A percentile compares a stretch with the other conserved stretches of the same genome.
phyloP scores from a whole-genome alignment of 139 green algal species.

The Coelastrella sp. region DNA sequence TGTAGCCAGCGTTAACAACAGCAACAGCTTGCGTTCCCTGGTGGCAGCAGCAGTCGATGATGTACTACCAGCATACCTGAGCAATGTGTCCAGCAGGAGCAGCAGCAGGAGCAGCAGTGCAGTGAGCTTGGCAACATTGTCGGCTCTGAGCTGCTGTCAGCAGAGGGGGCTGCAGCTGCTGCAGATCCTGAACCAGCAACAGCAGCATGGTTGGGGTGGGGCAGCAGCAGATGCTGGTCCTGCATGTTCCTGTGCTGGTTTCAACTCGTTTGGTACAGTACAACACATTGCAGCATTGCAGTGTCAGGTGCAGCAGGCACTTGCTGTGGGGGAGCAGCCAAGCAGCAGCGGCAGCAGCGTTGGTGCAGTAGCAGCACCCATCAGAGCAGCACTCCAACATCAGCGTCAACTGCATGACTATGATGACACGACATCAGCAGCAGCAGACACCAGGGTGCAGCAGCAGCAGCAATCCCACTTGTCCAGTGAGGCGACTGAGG shows the following conservation, averaged over 20 bases:
- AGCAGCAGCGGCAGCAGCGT: not conserved
- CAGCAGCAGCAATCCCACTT: not conserved
- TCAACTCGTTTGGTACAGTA: constrained; percentile 23
- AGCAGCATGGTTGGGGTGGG: not conserved
- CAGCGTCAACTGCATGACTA: not conserved
- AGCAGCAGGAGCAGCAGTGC: not conserved
- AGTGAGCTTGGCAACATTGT: not conserved
- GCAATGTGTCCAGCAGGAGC: not conserved
- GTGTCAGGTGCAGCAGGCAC: constrained; percentile 7
- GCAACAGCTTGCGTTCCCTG: not conserved
- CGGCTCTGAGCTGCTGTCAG: constrained; percentile 1
- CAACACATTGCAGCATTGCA: not conserved
- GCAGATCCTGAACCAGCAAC: constrained; percentile 11
- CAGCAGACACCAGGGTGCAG: not conserved
- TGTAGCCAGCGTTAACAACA: not conserved
- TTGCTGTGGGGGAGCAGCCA: not conserved
- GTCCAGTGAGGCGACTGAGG: not conserved
- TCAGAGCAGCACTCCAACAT: not conserved
- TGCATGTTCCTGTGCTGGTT: not conserved
- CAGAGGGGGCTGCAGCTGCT: constrained; percentile 31
- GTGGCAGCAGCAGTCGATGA: not conserved
- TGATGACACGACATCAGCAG: not conserved
- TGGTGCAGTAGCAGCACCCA: not conserved
- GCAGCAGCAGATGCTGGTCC: not conserved
- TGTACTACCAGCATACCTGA: not conserved